Evolutionary conservation across 176 grass and related monocot genomes (phyloP).

Genomic region (Puya raimondii): DNA sequence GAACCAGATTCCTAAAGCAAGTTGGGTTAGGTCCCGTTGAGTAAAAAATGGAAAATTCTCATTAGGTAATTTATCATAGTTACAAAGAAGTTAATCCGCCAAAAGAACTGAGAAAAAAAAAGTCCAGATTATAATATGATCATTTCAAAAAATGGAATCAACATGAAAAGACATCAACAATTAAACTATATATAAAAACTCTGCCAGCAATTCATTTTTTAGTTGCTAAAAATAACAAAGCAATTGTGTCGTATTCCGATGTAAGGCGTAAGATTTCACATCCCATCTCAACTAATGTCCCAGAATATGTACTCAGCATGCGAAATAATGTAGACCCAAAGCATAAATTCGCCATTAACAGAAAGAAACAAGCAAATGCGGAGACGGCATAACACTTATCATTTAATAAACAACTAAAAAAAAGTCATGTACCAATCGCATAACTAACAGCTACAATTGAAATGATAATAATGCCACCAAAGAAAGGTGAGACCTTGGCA

Average conservation of each 20-base stretch:
- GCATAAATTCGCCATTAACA: not conserved
- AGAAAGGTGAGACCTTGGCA: conserved; percentile 53
- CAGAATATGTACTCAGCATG: not conserved
- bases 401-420: too few species aligned
- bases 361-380: not conserved
- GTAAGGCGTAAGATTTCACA: not conserved
- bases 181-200: not conserved
- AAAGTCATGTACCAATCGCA: too few species aligned
- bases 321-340: not conserved
- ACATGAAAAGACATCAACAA: not conserved
- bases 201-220: not conserved
- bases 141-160: not conserved
- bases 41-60: too few species aligned
- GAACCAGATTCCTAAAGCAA: too few species aligned
- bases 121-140: not conserved
- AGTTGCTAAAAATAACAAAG: not conserved
- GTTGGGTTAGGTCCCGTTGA: too few species aligned
- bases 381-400: not conserved
- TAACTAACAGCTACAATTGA: not conserved
- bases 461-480: not conserved
- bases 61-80: too few species aligned
- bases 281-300: not conserved
- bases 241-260: not conserved
- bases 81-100: too few species aligned
- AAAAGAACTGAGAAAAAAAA: not conserved